Conservation (phyloP, 768 basidiomycete genomes). For the Amylocystis lapponica region DNA sequence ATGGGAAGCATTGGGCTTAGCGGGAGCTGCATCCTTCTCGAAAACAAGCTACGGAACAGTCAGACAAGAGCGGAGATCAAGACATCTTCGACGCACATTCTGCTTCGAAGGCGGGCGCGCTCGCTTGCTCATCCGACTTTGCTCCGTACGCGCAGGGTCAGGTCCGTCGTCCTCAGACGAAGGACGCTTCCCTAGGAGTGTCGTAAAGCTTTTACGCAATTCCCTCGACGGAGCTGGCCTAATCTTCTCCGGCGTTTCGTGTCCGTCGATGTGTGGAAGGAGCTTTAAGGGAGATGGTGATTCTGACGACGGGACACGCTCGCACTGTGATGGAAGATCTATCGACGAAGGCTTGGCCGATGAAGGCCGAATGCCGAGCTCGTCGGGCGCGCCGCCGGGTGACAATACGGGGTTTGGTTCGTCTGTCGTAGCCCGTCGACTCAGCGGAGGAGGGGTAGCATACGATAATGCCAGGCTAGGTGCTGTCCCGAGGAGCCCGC, state of each 20-base stretch:
- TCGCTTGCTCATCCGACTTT: constrained; percentile 27
- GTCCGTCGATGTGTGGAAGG: constrained; percentile 25
- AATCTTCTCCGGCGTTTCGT: constrained; percentile 8
- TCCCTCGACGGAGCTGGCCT: constrained; percentile 42
- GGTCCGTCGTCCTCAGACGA: constrained; percentile 26
- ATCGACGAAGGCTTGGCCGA: not conserved
- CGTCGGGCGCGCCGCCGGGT: not conserved
- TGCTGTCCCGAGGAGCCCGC: not conserved
- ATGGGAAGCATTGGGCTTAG: not conserved
- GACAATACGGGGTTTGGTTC: not conserved
- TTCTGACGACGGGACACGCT: constrained; percentile 53
- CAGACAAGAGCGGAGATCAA: too few relatives aligned
- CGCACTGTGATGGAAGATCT: not conserved
- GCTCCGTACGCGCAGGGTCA: constrained; percentile 4
- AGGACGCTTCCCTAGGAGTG: constrained; percentile 63
- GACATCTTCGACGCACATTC: constrained; percentile 35
- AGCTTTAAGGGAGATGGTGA: constrained; percentile 36
- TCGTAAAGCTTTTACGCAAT: constrained; percentile 63
- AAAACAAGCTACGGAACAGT: not conserved
- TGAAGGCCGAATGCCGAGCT: not conserved
- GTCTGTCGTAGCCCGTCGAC: not conserved
- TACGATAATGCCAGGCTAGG: not conserved
- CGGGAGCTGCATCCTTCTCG: not conserved
- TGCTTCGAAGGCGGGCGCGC: constrained; percentile 31
- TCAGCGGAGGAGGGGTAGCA: constrained; percentile 1